Evolutionary conservation across 805 yeast genomes (phyloP), one percentile per base, ranked within the genome.

Genomic region (Pichia paraexigua): DNA sequence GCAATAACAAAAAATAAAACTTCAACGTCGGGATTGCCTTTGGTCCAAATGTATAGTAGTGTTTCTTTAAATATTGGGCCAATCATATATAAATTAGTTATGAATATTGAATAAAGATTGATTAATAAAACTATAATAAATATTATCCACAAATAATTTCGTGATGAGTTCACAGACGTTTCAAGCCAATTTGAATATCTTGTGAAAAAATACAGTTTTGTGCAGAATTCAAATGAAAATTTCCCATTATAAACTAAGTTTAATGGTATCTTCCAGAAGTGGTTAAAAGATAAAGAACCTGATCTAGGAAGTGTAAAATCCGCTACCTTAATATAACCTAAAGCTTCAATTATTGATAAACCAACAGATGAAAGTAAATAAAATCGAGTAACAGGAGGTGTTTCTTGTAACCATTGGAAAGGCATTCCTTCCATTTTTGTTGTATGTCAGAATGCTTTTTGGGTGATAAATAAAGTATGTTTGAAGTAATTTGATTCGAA

Each of bases 321-420:
- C 7, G 62, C 52, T 11, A 58, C 52, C 27, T 64, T 65, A 3
- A 74, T 47, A 3, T 65, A 53, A 2, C 72, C 72, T 0, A 69
- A 58, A 44, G 64, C 60, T 22, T 67, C 69, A 21, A 71, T 57
- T 8, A 67, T 50, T 2, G 74, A 65, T 17, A 70, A 57, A 3
- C 61, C 62, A 2, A 67, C 58, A 3, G 73, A 60, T 4, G 68
- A 67, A 1, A 64, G 41, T 2, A 69, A 53, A 64, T 72, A 70
- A 8, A 59, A 50, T 46, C 77, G 58, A 5, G 81, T 77, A 21
- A 76, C 75, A 2, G 76, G 73, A 4, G 80, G 80, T 2, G 73
- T 63, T 41, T 71, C 75, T 61, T 63, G 66, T 39, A 72, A 41
- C 72, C 71, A 67, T 47, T 73, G 74, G 21, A 71, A 45, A 3